A percentile compares a stretch with the other conserved stretches of the same genome.
Conservation (phyloP, 306 rosid genomes). For the Amphicarpaea edgeworthii region DNA sequence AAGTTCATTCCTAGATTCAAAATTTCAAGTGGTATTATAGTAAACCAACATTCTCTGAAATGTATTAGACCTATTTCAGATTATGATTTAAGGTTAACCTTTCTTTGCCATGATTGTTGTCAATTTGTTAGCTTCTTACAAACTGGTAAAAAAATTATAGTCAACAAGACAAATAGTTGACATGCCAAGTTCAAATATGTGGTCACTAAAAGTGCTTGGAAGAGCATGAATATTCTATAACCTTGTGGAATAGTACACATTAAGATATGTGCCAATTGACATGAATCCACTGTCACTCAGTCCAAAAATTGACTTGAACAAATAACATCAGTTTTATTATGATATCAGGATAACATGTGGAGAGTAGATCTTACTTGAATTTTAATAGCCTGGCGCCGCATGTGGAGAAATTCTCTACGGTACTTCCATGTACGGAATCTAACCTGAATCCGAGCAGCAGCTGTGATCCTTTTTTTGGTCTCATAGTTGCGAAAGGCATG, state of each 20-base stretch:
- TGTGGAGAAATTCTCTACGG: constrained; percentile 73
- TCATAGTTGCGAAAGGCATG: constrained; percentile 87
- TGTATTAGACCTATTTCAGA: background rate
- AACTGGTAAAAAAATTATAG: constrained; percentile 18
- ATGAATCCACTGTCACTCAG: background rate
- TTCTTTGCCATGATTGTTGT: background rate
- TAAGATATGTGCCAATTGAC: constrained; percentile 29
- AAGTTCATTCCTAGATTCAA: constrained; percentile 14
- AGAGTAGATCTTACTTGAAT: constrained; percentile 74
- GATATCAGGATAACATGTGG: background rate
- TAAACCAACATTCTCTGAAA: constrained; percentile 7
- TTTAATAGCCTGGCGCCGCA: constrained; percentile 79
- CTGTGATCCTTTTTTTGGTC: constrained; percentile 58
- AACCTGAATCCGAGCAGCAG: constrained; percentile 87
- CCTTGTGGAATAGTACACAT: constrained; percentile 17
- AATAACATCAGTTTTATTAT: background rate
- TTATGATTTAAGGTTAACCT: background rate
- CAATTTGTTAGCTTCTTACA: constrained; percentile 9
- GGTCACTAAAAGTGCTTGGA: background rate
- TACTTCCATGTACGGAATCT: constrained; percentile 82
- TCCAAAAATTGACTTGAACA: constrained; percentile 29
- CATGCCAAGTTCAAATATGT: background rate
- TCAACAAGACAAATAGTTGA: constrained; percentile 3
- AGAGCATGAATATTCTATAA: constrained; percentile 4
- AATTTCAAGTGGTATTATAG: constrained; percentile 8